A percentile compares a stretch with the other conserved stretches of the same genome.
These are phyloP conservation scores for Saccharomyces hybrid DNA, from an alignment of 1,139 yeast genomes.

Conservation along the genomic window DNA sequence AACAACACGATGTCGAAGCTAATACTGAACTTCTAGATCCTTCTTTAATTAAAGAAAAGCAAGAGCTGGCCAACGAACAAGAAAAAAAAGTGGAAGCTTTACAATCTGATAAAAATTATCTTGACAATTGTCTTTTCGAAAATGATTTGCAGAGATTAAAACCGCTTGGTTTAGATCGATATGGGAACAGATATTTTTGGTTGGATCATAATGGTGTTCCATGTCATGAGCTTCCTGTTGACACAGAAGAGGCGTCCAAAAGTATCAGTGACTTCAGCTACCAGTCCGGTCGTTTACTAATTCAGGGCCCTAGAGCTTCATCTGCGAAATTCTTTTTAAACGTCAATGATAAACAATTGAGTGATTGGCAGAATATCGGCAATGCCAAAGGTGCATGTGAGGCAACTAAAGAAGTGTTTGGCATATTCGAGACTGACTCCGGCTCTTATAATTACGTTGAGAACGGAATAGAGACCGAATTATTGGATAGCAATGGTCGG, in stretches of 20 bases:
- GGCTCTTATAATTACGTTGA: constrained; percentile 20
- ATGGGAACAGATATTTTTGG: constrained; percentile 91
- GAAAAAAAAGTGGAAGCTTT: constrained; percentile 35
- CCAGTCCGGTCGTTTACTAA: constrained; percentile 82
- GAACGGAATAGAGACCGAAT: constrained; percentile 17
- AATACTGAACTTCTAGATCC: neutral
- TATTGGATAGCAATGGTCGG: constrained; percentile 41
- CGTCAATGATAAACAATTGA: constrained; percentile 32
- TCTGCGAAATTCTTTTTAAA: constrained; percentile 44
- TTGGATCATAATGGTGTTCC: constrained; percentile 82
- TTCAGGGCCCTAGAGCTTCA: constrained; percentile 79
- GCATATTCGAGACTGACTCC: constrained; percentile 15
- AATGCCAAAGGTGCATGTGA: constrained; percentile 17
- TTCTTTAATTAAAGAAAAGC: constrained; percentile 37
- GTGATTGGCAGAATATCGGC: constrained; percentile 31
- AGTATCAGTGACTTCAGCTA: constrained; percentile 29
- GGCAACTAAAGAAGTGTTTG: constrained; percentile 25
- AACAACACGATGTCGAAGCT: neutral
- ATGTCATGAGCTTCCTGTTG: constrained; percentile 60
- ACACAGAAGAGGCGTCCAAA: constrained; percentile 43
- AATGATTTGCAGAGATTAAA: constrained; percentile 73
- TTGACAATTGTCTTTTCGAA: constrained; percentile 54
- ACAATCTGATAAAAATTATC: constrained; percentile 40
- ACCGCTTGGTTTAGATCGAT: constrained; percentile 74
- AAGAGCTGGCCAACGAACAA: constrained; percentile 9